These are phyloP conservation scores for Russula compacta DNA, from an alignment of 768 basidiomycete genomes.

Conservation along the genomic window DNA sequence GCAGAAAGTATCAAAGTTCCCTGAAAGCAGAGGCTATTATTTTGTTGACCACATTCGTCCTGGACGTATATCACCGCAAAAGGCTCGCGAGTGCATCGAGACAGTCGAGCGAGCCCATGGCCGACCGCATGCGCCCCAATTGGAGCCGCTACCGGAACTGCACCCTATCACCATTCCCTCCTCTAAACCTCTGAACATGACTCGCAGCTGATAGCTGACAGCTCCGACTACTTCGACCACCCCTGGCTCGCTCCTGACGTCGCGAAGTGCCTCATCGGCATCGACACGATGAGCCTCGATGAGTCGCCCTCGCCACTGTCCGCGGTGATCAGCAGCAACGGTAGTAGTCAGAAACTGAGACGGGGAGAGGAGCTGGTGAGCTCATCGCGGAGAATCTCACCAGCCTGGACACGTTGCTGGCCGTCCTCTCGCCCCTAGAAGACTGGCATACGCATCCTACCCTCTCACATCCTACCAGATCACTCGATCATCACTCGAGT, in stretches of 20 bases:
- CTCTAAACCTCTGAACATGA: background rate
- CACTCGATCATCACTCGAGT: slow-evolving; percentile 51
- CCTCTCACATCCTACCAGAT: slow-evolving; percentile 38
- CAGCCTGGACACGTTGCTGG: slow-evolving; percentile 20
- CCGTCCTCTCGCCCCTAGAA: slow-evolving; percentile 33
- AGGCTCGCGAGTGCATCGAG: slow-evolving; percentile 21
- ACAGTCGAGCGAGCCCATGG: slow-evolving; percentile 16
- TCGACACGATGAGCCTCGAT: slow-evolving; percentile 25
- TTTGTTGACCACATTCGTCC: slow-evolving; percentile 20
- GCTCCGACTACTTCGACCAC: slow-evolving; percentile 24
- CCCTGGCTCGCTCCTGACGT: slow-evolving; percentile 24
- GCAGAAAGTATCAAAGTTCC: no score
- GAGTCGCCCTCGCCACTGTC: slow-evolving; percentile 11
- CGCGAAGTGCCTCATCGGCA: slow-evolving; percentile 22
- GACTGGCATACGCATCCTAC: no score
- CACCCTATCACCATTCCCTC: no score
- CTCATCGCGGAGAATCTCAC: slow-evolving; percentile 26
- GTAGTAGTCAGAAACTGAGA: background rate
- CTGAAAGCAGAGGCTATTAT: no score
- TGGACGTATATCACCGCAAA: slow-evolving; percentile 23
- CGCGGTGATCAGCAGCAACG: background rate
- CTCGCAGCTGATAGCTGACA: background rate
- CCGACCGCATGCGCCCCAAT: slow-evolving; percentile 19
- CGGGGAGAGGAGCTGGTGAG: slow-evolving; percentile 5
- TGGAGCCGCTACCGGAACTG: slow-evolving; percentile 24